phyloP scores from a whole-genome alignment of 495 filamentous ascomycete genomes.

The Penicillium coffeae region DNA sequence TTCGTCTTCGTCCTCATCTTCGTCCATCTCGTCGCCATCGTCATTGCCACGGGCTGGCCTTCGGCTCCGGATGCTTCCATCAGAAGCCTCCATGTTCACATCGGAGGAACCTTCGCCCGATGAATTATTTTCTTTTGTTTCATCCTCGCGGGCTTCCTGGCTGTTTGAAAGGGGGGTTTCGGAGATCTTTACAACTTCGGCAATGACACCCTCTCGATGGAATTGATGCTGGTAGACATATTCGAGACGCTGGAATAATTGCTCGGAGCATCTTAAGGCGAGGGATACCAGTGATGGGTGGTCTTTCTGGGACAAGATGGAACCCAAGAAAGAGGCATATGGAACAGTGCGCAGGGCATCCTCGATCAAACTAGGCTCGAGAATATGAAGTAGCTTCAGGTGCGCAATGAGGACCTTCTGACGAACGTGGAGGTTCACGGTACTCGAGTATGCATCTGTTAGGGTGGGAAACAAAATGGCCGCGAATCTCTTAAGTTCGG shows the following conservation, averaged over 20 bases:
- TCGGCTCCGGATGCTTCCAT: not conserved
- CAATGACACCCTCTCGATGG: slow-evolving; percentile 93
- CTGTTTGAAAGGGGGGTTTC: slow-evolving; percentile 43
- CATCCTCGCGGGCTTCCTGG: slow-evolving; percentile 15
- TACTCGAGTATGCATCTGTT: slow-evolving; percentile 96
- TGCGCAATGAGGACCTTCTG: slow-evolving; percentile 94
- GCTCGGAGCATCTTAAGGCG: slow-evolving; percentile 82
- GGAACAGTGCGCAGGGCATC: slow-evolving; percentile 87
- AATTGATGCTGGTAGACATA: slow-evolving; percentile 93
- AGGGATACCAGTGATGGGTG: slow-evolving; percentile 80
- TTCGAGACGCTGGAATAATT: slow-evolving; percentile 78
- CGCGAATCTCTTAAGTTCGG: slow-evolving; percentile 85
- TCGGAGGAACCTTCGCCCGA: slow-evolving; percentile 9
- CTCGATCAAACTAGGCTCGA: slow-evolving; percentile 76
- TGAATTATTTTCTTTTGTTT: slow-evolving; percentile 3
- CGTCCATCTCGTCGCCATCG: slow-evolving; percentile 51
- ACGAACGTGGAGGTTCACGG: slow-evolving; percentile 95
- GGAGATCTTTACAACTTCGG: slow-evolving; percentile 80
- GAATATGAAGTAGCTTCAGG: slow-evolving; percentile 96
- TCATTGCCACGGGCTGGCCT: slow-evolving; percentile 27
- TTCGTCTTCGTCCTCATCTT: slow-evolving; percentile 52
- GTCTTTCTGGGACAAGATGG: slow-evolving; percentile 94
- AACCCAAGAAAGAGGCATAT: slow-evolving; percentile 94
- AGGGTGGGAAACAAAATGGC: slow-evolving; percentile 94
- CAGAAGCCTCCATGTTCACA: slow-evolving; percentile 16